phyloP scores from a whole-genome alignment of 2,329 filamentous ascomycete species.

The Ambrosiella xylebori region DNA sequence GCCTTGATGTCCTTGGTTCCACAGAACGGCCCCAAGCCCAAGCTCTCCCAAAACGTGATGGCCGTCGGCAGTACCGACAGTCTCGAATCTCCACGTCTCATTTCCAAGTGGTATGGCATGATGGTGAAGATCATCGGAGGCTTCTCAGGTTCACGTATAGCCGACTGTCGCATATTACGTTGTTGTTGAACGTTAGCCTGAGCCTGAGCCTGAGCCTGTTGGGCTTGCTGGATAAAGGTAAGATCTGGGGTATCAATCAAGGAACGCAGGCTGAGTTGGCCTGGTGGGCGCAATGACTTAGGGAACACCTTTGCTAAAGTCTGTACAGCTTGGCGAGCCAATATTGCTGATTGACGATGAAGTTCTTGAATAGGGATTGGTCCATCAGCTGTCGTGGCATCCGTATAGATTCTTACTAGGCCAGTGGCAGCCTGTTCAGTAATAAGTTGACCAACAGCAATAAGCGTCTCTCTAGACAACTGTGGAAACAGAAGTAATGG shows the following conservation, averaged over 20 bases:
- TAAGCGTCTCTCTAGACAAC: slow-evolving; percentile 40
- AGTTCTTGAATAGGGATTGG: background rate
- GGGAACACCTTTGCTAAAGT: slow-evolving; percentile 30
- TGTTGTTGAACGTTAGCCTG: slow-evolving; percentile 5
- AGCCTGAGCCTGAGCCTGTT: slow-evolving; percentile 25
- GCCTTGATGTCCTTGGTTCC: slow-evolving; percentile 55
- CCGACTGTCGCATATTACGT: background rate
- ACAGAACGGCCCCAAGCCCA: slow-evolving; percentile 55
- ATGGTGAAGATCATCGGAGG: slow-evolving; percentile 43
- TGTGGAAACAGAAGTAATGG: slow-evolving; percentile 30
- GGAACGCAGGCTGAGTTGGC: slow-evolving; percentile 26
- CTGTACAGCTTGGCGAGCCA: slow-evolving; percentile 31
- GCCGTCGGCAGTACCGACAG: slow-evolving; percentile 61
- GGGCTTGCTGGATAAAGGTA: slow-evolving; percentile 28
- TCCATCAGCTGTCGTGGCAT: slow-evolving; percentile 6
- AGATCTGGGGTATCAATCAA: slow-evolving; percentile 41
- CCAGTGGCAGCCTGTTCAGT: slow-evolving; percentile 50
- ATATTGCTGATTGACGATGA: slow-evolving; percentile 22
- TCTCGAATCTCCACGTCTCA: slow-evolving; percentile 50
- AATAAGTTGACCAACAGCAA: slow-evolving; percentile 53
- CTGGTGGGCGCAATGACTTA: slow-evolving; percentile 24
- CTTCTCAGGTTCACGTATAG: slow-evolving; percentile 27
- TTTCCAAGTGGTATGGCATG: slow-evolving; percentile 50
- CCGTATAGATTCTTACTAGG: slow-evolving; percentile 22
- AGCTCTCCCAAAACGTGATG: slow-evolving; percentile 63